phyloP scores from a whole-genome alignment of 495 filamentous ascomycete species.

The Choiromyces venosus region DNA sequence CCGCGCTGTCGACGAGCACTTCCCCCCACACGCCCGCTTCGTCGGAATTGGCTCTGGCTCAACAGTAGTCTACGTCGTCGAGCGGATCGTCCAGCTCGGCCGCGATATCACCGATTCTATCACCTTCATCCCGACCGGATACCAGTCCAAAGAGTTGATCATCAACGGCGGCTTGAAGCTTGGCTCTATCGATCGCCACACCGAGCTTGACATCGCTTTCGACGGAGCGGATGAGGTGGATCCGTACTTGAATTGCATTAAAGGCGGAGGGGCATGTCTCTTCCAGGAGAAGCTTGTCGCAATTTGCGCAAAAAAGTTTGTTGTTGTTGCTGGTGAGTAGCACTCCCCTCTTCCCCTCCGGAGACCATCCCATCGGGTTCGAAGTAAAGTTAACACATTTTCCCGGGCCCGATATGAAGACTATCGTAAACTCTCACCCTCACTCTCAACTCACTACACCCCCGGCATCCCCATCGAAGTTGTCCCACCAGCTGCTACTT shows the following conservation, averaged over 20 bases:
- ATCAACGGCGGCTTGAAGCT: constrained; percentile 66
- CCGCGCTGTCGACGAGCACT: constrained; percentile 79
- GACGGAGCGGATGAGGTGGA: constrained; percentile 88
- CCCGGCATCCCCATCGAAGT: constrained; percentile 88
- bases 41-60: constrained; percentile 92
- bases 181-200: constrained; percentile 60
- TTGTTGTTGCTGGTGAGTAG: constrained; percentile 76
- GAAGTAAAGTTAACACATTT: neutral
- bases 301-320: constrained; percentile 74
- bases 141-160: constrained; percentile 81
- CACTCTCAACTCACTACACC: constrained; percentile 70
- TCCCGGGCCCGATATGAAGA: constrained; percentile 50
- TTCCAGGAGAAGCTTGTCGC: constrained; percentile 98
- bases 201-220: constrained; percentile 36
- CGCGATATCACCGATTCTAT: constrained; percentile 57
- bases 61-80: constrained; percentile 92
- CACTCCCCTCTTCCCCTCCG: neutral
- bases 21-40: constrained; percentile 61
- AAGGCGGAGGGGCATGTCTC: constrained; percentile 91
- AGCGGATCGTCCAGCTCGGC: constrained; percentile 74
- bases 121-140: constrained; percentile 84
- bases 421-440: constrained; percentile 73
- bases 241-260: constrained; percentile 90
- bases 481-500: constrained; percentile 68
- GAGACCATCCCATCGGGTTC: neutral